Evolutionary conservation across 2,329 filamentous ascomycete genomes (phyloP).

Genomic region (Monosporascus sp.): DNA sequence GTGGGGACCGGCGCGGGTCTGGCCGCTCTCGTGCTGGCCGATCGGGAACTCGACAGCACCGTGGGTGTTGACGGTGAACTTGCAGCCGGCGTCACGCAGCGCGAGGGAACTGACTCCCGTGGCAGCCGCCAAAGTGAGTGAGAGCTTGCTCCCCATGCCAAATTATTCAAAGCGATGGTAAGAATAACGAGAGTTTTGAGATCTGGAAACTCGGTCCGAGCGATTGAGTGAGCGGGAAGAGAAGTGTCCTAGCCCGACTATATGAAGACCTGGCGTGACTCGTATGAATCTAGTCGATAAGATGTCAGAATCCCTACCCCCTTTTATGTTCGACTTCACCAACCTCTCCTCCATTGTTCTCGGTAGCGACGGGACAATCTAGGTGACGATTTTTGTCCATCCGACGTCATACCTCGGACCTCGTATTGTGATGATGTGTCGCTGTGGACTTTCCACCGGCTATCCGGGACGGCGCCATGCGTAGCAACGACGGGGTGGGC

Average conservation of each 20-base stretch:
- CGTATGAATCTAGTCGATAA: not conserved
- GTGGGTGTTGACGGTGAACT: constrained; percentile 46
- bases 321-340: not conserved
- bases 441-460: too few relatives aligned
- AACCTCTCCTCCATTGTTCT: too few relatives aligned
- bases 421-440: too few relatives aligned
- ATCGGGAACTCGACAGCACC: constrained; percentile 45
- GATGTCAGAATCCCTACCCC: not conserved
- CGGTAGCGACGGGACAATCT: too few relatives aligned
- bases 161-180: not conserved
- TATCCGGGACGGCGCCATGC: not conserved
- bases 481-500: not conserved
- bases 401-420: too few relatives aligned
- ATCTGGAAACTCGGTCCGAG: too few relatives aligned
- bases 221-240: not conserved
- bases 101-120: constrained; percentile 16
- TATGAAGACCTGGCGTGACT: not conserved
- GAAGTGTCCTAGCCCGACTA: not conserved
- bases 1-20: constrained; percentile 43
- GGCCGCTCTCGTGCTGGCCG: constrained; percentile 57
- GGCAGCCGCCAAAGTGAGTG: not conserved
- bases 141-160: not conserved
- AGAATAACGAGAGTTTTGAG: not conserved
- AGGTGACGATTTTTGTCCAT: too few relatives aligned
- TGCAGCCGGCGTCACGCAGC: constrained; percentile 30